Evolutionary conservation across 73 alveolate genomes (phyloP).

Genomic region (Paramecium sexaurelia): DNA sequence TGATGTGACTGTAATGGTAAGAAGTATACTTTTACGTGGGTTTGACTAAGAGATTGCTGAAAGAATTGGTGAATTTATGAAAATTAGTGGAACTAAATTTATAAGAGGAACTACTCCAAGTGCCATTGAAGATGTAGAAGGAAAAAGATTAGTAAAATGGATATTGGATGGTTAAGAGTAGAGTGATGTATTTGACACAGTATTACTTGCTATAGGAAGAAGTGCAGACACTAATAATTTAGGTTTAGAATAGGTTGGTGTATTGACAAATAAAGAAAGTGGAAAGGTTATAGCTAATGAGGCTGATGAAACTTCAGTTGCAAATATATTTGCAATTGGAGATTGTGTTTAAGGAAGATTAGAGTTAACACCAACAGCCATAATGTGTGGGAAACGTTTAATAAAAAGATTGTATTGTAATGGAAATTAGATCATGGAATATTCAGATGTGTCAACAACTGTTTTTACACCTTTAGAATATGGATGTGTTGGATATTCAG

Average conservation of each 20-base stretch:
- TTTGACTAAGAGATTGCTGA: conserved; percentile 98
- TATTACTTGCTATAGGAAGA: conserved; percentile 95
- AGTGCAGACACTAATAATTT: conserved; percentile 85
- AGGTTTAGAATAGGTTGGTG: conserved; percentile 86
- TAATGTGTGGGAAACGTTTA: conserved; percentile 95
- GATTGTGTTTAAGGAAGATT: conserved; percentile 94
- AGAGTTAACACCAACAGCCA: conserved; percentile 99
- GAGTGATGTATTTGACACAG: conserved; percentile 89
- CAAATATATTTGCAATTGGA: conserved; percentile 96
- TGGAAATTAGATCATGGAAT: conserved; percentile 90
- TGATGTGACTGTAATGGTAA: conserved; percentile 96
- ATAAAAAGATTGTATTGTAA: conserved; percentile 92
- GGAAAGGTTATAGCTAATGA: conserved; percentile 87
- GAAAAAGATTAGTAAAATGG: conserved; percentile 79
- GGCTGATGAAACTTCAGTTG: conserved; percentile 89
- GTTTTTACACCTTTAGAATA: conserved; percentile 98
- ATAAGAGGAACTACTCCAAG: conserved; percentile 87
- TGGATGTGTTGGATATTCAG: conserved; percentile 94
- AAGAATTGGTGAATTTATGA: conserved; percentile 90
- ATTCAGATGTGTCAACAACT: conserved; percentile 96
- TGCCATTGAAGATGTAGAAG: conserved; percentile 81
- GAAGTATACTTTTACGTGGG: conserved; percentile 97
- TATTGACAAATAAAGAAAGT: conserved; percentile 71
- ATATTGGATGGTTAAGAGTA: conserved; percentile 78
- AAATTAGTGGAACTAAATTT: conserved; percentile 85